These are phyloP conservation scores for Inosperma sp. DNA, from an alignment of 768 basidiomycete species.

Conservation along the genomic window DNA sequence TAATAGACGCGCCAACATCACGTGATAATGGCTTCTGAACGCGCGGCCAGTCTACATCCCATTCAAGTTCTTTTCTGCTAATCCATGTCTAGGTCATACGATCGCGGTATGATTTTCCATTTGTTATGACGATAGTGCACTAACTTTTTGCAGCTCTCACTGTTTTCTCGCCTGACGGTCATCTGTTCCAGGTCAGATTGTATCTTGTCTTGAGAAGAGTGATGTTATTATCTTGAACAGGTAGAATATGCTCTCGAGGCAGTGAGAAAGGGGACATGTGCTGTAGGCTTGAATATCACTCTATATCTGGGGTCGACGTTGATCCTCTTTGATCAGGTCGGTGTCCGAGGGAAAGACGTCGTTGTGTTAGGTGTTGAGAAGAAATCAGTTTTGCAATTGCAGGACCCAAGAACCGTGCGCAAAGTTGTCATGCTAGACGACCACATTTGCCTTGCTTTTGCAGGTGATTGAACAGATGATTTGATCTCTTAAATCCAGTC, in stretches of 20 bases:
- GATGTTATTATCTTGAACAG: constrained; percentile 37
- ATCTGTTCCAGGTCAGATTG: constrained; percentile 83
- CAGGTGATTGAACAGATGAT: constrained; percentile 53
- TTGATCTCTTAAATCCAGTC: constrained; percentile 3
- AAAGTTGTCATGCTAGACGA: constrained; percentile 99
- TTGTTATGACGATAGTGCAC: not conserved
- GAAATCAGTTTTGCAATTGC: constrained; percentile 95
- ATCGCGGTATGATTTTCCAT: constrained; percentile 63
- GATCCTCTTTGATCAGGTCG: constrained; percentile 57
- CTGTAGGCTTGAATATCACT: constrained; percentile 46
- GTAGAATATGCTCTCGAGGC: constrained; percentile 99
- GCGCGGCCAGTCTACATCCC: constrained; percentile 44
- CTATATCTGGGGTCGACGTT: not conserved
- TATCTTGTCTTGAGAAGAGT: not conserved
- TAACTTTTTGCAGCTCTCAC: constrained; percentile 65
- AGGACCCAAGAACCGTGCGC: constrained; percentile 95
- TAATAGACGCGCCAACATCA: no score
- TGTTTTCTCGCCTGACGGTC: constrained; percentile 98
- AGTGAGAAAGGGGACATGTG: constrained; percentile 94
- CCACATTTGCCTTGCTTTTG: constrained; percentile 95
- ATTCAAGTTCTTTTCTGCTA: constrained; percentile 21
- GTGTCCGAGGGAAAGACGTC: constrained; percentile 89
- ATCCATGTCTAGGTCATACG: constrained; percentile 89
- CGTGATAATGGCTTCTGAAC: constrained; percentile 35
- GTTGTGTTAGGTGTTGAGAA: constrained; percentile 98